Evolutionary conservation across 2,329 filamentous ascomycete species (phyloP).

Genomic region (Venturia carpophila): DNA sequence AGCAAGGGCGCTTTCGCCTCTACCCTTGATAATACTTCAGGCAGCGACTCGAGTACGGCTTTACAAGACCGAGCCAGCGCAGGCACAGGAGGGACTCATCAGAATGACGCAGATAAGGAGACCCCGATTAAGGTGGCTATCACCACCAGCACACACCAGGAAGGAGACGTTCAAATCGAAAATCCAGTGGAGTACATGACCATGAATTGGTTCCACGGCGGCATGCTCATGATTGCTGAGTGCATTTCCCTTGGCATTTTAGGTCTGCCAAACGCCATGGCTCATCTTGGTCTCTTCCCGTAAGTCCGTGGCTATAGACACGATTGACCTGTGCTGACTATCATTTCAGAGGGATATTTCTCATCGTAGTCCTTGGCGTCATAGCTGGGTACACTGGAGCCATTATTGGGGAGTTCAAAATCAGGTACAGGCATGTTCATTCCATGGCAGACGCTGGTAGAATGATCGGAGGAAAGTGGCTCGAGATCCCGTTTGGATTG

Average conservation of each 20-base stretch:
- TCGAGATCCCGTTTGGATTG: conserved; percentile 48
- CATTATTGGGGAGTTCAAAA: conserved; percentile 53
- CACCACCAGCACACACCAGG: background rate
- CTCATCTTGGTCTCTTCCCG: conserved; percentile 46
- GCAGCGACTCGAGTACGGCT: background rate
- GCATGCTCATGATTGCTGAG: conserved; percentile 50
- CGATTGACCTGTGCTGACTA: background rate
- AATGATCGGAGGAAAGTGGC: conserved; percentile 48
- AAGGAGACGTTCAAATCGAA: background rate
- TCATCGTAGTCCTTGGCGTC: conserved; percentile 46
- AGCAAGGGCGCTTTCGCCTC: background rate
- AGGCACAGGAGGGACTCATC: background rate
- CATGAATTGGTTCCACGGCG: conserved; percentile 43
- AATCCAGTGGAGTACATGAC: conserved; percentile 39
- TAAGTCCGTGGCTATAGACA: conserved; percentile 24
- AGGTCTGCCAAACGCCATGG: conserved; percentile 46
- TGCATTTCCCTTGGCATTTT: conserved; percentile 51
- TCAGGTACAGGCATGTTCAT: conserved; percentile 49
- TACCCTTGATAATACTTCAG: background rate
- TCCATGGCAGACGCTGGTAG: conserved; percentile 62
- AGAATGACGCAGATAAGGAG: background rate
- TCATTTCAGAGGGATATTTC: conserved; percentile 39
- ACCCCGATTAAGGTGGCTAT: background rate
- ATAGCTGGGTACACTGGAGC: conserved; percentile 55
- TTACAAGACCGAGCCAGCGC: background rate